Base-by-base conservation (phyloP, 2,329 filamentous ascomycete species). In the Calycina herbarum region DNA sequence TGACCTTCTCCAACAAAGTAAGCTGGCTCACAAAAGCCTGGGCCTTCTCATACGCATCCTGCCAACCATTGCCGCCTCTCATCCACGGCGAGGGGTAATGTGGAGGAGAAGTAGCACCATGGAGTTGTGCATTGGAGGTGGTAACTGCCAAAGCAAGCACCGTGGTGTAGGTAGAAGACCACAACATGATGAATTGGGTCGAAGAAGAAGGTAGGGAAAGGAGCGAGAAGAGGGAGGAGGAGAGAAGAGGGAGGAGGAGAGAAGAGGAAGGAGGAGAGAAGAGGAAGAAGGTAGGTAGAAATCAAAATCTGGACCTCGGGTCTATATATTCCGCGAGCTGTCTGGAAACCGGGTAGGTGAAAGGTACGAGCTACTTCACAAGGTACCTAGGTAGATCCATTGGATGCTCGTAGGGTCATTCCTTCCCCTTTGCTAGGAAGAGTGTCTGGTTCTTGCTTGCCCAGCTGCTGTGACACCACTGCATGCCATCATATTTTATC, bases 1-100 rank as follows among this genome's bases (percentile, higher is more conserved):
- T 98, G 79, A 98, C 92, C 79, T 94, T 94, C 76, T 94, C 91
- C 1, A 90, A 89, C 64, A 94, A 77, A 0, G 90, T 94, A 86
- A 94, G 91, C 59, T 86, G 84, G 66, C 86, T 85, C 17, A 94
- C 91, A 29, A 94, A 78, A 3, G 80, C 77, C 66, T 87, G 83
- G 0, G 91, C 91, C 74, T 90, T 92, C 62, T 79, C 78, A 73
- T 93, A 94, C 71, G 90, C 91, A 42, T 86, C 85, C 33, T 81
- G 80, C 91, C 91, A 94, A 3, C 70, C 72, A 62, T 73, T 71
- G 0, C 72, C 73, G 29, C 73, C 73, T 40, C 70, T 64, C 72
- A 75, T 75, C 75, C 75, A 77, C 2, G 75, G 75, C 3, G 74
- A 74, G 54, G 75, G 75, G 64, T 76, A 77, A 59, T 66, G 69